phyloP scores from a whole-genome alignment of 176 grass and related monocot species.

The Lolium multiflorum region DNA sequence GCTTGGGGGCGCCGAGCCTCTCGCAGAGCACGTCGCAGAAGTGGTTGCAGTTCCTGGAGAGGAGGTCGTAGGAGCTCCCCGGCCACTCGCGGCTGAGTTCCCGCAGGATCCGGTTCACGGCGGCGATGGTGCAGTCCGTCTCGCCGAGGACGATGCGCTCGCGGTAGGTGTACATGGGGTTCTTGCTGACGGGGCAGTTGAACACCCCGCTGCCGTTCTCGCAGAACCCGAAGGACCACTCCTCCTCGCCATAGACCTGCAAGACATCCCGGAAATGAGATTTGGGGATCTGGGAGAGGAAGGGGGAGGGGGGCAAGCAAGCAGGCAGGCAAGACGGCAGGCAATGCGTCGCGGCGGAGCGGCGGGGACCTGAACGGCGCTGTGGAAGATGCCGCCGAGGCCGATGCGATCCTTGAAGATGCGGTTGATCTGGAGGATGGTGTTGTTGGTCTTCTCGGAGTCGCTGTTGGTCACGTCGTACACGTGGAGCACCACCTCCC shows the following conservation, averaged over 20 bases:
- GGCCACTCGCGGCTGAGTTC: conserved; percentile 84
- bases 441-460: conserved; percentile 97
- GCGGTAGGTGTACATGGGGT: conserved; percentile 98
- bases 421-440: conserved; percentile 98
- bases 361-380: conserved; percentile 82
- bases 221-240: conserved; percentile 99
- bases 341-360: conserved; percentile 16
- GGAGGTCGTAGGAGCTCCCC: conserved; percentile 83
- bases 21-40: conserved; percentile 96
- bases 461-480: conserved; percentile 98
- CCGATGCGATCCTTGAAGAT: conserved; percentile 99
- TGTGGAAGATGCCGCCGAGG: conserved; percentile 99
- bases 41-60: conserved; percentile 97
- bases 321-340: neutral
- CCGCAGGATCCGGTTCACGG: conserved; percentile 79
- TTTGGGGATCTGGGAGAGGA: conserved; percentile 45
- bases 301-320: neutral
- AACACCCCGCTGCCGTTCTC: conserved; percentile 91
- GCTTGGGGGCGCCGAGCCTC: conserved; percentile 72
- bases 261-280: conserved; percentile 16
- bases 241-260: conserved; percentile 93
- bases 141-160: conserved; percentile 87
- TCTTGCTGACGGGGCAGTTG: conserved; percentile 84
- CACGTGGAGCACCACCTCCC: conserved; percentile 95
- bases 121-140: conserved; percentile 69